A percentile compares a stretch with the other conserved stretches of the same genome.
phyloP scores from a whole-genome alignment of 352 stramenopile genomes.

The Phytophthora hibernalis region DNA sequence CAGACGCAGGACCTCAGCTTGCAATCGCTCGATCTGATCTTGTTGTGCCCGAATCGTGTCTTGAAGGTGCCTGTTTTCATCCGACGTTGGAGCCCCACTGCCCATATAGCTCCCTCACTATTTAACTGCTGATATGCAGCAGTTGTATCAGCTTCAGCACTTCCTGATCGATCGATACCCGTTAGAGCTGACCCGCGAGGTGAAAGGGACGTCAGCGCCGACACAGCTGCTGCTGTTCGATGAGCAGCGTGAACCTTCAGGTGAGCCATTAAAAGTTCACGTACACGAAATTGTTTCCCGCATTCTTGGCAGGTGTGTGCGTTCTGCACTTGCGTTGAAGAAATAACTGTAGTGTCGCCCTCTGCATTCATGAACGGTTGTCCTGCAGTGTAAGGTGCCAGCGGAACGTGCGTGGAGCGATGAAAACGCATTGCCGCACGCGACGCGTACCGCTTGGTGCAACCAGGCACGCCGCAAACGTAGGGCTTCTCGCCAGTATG shows the following conservation, averaged over 20 bases:
- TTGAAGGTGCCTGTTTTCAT: conserved; percentile 37
- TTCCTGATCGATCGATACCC: conserved; percentile 11
- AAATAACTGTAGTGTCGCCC: neutral
- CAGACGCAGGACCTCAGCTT: conserved; percentile 46
- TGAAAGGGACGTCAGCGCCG: conserved; percentile 19
- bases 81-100: conserved; percentile 1
- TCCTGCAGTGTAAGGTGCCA: conserved; percentile 3
- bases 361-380: conserved; percentile 2
- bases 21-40: conserved; percentile 51
- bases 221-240: conserved; percentile 19
- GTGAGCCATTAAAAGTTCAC: conserved; percentile 41
- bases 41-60: conserved; percentile 54
- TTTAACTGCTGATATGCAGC: neutral
- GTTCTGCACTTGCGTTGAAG: conserved; percentile 1
- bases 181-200: conserved; percentile 17
- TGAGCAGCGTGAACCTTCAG: conserved; percentile 28
- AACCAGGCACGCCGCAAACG: conserved; percentile 53
- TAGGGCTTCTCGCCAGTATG: conserved; percentile 83
- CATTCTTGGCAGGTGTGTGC: conserved; percentile 30
- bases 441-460: conserved; percentile 73
- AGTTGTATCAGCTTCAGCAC: conserved; percentile 3
- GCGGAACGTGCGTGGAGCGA: conserved; percentile 40
- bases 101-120: neutral
- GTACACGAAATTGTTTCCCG: conserved; percentile 40
- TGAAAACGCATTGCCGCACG: conserved; percentile 72